Base-by-base conservation (phyloP, 2,329 filamentous ascomycete species). In the Fusarium xylarioides region DNA sequence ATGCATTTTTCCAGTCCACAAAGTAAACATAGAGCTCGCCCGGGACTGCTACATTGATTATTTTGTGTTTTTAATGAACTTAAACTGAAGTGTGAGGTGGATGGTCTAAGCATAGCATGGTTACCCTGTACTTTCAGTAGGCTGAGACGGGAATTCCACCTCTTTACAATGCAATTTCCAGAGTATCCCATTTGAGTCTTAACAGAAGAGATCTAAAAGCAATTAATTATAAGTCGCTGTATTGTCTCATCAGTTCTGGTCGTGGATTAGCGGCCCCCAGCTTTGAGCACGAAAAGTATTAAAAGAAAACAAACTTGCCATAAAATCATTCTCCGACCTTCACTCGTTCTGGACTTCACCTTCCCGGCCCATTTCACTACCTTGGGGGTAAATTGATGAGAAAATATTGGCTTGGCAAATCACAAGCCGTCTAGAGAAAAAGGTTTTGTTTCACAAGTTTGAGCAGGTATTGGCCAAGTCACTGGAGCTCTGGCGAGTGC, bases 341-440 rank as follows among this genome's bases (percentile, higher is more conserved):
- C n/a, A 10, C n/a, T 43, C n/a, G 15, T 6, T 23, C n/a, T 11
- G 10, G 14, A 15, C 7, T 4, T 16, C 5, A 15, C 9, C 1
- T 23, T 16, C 3, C 7, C 5, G 10, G 15, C 10, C 42, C 4
- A 4, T 11, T 18, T 2, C 11, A 4, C 14, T 18, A 4, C 15
- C 10, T 23, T 18, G 15, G 10, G 12, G n/a, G 7, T 43, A 18
- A 18, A 5, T 16, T 3, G 5, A 11, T 15, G 1, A 18, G 5
- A 46, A 28, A 14, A 11, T 1, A 18, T 5, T 32, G 15, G 3
- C 7, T 32, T 32, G 3, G 46, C 1, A n/a, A n/a, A 18, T 32
- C 2, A 1, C 11, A n/a, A 32, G 11, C 21, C 21, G 2, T 49
- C 0, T 0, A 30, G 7, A 49, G 2, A 16, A 12, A n/a, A 1